Base-by-base conservation (phyloP, 495 filamentous ascomycete genomes). In the Talaromyces borbonicus region DNA sequence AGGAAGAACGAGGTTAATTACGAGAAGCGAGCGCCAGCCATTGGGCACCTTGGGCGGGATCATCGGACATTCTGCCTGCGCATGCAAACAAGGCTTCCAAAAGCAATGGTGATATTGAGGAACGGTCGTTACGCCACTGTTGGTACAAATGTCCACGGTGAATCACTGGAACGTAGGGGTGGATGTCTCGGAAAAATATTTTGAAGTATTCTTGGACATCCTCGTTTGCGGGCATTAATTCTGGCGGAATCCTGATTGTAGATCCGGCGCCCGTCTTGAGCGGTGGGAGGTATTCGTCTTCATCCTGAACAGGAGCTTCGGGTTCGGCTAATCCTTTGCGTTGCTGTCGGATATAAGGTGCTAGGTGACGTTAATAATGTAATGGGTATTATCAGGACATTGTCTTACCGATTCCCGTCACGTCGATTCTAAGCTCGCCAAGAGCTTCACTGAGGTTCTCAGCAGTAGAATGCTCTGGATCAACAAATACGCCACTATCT, bases 61-160 rank as follows among this genome's bases (percentile, higher is more conserved):
- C 87, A 50, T 89, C 86, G 1, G 87, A 80, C 47, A 95, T 71
- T 25, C 87, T 74, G 8, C 85, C 85, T 7, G 85, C 80, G 62
- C 93, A 95, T 5, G 93, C 88, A 60, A 99, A 96, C n/a, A 99
- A 81, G 8, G 87, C 87, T 66, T 97, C 92, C 0, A 99, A 70
- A 32, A 99, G 69, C 41, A 99, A 72, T 11, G 92, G 93, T 0
- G 92, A 97, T 6, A 99, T 90, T 1, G 85, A 81, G 25, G 83
- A 78, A 43, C 87, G 78, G 51, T 90, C 84, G 32, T 81, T 81
- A 46, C 85, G 79, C 93, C 93, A 99, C 68, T 95, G 89, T 12
- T 86, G 83, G 58, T 92, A 95, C 44, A 99, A 80, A 41, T 84
- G 77, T 12, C 76, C 62, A 54, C 87, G 83, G 60, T 94, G 90